Conservation (phyloP, 352 stramenopile genomes). For the Globisporangium uncinulatum region DNA sequence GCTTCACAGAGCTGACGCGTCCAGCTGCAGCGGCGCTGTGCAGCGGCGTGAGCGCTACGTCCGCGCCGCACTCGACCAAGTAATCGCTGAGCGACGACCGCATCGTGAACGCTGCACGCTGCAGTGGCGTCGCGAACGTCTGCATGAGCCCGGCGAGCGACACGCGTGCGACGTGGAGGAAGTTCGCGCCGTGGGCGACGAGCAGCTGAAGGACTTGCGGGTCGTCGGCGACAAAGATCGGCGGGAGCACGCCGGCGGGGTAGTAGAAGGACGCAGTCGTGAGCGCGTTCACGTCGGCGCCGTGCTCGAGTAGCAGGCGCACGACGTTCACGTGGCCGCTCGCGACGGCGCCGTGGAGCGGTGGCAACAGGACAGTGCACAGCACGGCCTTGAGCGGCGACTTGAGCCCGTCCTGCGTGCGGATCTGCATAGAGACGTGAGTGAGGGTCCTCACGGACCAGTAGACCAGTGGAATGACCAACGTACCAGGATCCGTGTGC, state of each 20-base stretch:
- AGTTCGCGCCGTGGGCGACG: slow-evolving; percentile 56
- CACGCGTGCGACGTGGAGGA: slow-evolving; percentile 51
- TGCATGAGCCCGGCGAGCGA: slow-evolving; percentile 31
- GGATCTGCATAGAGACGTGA: slow-evolving; percentile 22
- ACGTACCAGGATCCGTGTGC: slow-evolving; percentile 51
- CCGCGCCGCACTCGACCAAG: slow-evolving; percentile 54
- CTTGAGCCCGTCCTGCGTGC: slow-evolving; percentile 52
- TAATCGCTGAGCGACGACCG: slow-evolving; percentile 57
- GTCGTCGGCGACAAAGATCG: slow-evolving; percentile 74
- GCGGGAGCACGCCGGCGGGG: slow-evolving; percentile 40
- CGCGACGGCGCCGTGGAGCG: slow-evolving; percentile 62
- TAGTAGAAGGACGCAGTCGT: slow-evolving; percentile 68
- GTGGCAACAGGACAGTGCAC: slow-evolving; percentile 62
- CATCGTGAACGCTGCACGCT: slow-evolving; percentile 62
- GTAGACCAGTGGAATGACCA: neutral
- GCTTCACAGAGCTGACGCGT: slow-evolving; percentile 32
- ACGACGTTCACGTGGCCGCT: slow-evolving; percentile 61
- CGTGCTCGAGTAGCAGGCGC: slow-evolving; percentile 44
- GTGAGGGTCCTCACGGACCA: neutral
- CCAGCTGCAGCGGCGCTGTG: slow-evolving; percentile 62
- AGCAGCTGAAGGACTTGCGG: slow-evolving; percentile 63
- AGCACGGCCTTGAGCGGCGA: slow-evolving; percentile 40
- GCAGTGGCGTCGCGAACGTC: slow-evolving; percentile 45
- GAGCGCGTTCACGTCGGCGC: slow-evolving; percentile 54
- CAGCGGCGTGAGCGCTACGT: slow-evolving; percentile 72